A percentile compares a stretch with the other conserved stretches of the same genome.
Conservation (phyloP, 371 early-diverging fungal genomes). For the Mucor velutinosus region DNA sequence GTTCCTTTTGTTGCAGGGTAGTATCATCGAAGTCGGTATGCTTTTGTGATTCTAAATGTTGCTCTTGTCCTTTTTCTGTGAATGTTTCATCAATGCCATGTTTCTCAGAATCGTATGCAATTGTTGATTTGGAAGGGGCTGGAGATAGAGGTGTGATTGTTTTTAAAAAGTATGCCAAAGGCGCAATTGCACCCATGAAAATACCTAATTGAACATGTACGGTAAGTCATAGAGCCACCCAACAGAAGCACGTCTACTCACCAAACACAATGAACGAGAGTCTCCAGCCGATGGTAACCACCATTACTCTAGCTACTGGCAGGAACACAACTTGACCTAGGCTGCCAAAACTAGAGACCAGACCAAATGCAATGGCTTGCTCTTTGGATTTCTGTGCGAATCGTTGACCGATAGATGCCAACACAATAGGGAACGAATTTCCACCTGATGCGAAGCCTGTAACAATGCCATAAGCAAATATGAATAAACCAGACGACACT, state of each 20-base stretch:
- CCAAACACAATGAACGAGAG: conserved; percentile 27
- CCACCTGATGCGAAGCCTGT: conserved; percentile 23
- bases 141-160: conserved; percentile 15
- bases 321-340: conserved; percentile 39
- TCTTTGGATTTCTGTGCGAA: conserved; percentile 26
- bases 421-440: conserved; percentile 32
- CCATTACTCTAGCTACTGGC: conserved; percentile 32
- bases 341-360: conserved; percentile 36
- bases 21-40: not conserved
- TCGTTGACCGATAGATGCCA: conserved; percentile 30
- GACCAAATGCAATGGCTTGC: conserved; percentile 35
- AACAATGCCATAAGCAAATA: conserved; percentile 30
- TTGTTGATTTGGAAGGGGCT: not conserved
- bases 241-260: not conserved
- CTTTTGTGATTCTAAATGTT: not conserved
- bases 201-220: conserved; percentile 6
- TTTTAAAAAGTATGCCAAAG: conserved; percentile 25
- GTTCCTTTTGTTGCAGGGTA: not conserved
- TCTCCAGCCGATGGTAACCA: conserved; percentile 26
- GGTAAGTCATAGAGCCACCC: not conserved
- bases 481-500: conserved; percentile 24
- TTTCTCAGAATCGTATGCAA: not conserved
- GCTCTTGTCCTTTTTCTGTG: not conserved
- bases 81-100: not conserved
- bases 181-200: conserved; percentile 11